Conservation (phyloP, 305 asterid genomes). For the Fraxinus latifolia region DNA sequence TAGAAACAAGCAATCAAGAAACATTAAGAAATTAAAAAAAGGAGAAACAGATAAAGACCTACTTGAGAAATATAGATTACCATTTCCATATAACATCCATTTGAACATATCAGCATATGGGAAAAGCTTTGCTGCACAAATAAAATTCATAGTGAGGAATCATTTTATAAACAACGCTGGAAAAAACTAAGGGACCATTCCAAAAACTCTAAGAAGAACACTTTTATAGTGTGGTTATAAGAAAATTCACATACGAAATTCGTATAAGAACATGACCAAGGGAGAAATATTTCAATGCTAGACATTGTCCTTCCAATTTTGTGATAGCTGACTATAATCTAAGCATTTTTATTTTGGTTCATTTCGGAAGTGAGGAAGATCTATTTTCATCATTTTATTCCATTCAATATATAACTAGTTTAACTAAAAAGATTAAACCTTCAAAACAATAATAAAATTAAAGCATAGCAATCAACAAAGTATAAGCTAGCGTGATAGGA, state of each 20-base stretch:
- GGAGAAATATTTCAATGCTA: not conserved
- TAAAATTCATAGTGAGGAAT: slow-evolving; percentile 15
- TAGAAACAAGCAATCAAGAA: slow-evolving; percentile 29
- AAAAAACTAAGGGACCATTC: slow-evolving; percentile 1
- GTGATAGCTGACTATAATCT: not conserved
- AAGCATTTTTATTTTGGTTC: not conserved
- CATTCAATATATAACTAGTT: not conserved
- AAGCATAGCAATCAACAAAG: not conserved
- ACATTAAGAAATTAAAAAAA: not conserved
- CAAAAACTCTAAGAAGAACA: not conserved
- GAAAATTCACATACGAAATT: not conserved
- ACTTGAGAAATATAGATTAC: slow-evolving; percentile 39
- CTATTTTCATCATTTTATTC: not conserved
- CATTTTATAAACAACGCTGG: slow-evolving; percentile 9
- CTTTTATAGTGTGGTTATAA: not conserved
- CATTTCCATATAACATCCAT: slow-evolving; percentile 94
- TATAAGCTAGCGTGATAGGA: not conserved
- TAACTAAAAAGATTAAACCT: not conserved
- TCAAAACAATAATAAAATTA: not conserved
- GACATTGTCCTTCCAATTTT: not conserved
- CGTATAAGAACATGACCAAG: not conserved
- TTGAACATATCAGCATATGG: slow-evolving; percentile 75
- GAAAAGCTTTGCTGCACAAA: slow-evolving; percentile 71
- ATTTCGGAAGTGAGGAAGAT: not conserved
- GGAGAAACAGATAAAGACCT: slow-evolving; percentile 8